These are phyloP conservation scores for Eucalyptus leucophloia DNA, from an alignment of 345 rosid species.

Conservation along the genomic window DNA sequence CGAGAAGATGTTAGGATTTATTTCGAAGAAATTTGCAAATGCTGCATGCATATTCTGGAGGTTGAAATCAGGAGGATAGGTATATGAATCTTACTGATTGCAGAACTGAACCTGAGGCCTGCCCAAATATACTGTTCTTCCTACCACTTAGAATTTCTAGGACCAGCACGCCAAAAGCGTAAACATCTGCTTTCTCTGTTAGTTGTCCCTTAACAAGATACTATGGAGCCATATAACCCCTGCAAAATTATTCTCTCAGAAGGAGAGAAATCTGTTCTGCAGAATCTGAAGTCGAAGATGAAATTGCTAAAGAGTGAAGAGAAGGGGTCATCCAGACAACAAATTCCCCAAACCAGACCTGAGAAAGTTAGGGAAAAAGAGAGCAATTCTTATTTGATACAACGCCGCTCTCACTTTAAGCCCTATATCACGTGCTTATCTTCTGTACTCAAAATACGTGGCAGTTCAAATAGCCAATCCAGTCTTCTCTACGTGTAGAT, in stretches of 20 bases:
- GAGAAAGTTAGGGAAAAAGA: not conserved
- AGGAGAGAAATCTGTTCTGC: not conserved
- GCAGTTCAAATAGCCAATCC: not conserved
- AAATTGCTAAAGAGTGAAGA: not conserved
- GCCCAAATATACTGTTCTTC: not conserved
- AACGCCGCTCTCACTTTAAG: not conserved
- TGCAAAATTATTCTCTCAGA: not conserved
- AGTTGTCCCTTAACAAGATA: constrained; percentile 5
- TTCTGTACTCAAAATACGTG: not conserved
- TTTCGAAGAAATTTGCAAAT: not conserved
- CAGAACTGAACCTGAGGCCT: not conserved
- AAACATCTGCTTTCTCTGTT: constrained; percentile 6
- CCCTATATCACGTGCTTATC: not conserved
- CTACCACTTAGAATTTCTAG: constrained; percentile 2
- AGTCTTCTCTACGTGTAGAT: not conserved
- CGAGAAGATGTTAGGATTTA: not conserved
- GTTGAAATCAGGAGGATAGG: not conserved
- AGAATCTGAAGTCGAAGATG: not conserved
- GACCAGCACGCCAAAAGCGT: not conserved
- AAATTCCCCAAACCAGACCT: not conserved
- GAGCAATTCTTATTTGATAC: not conserved
- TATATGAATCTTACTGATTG: not conserved
- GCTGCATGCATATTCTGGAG: not conserved
- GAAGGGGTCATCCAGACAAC: not conserved
- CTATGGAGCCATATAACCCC: constrained; percentile 9